Evolutionary conservation across 306 rosid species (phyloP).

Genomic region (Lablab purpureus): DNA sequence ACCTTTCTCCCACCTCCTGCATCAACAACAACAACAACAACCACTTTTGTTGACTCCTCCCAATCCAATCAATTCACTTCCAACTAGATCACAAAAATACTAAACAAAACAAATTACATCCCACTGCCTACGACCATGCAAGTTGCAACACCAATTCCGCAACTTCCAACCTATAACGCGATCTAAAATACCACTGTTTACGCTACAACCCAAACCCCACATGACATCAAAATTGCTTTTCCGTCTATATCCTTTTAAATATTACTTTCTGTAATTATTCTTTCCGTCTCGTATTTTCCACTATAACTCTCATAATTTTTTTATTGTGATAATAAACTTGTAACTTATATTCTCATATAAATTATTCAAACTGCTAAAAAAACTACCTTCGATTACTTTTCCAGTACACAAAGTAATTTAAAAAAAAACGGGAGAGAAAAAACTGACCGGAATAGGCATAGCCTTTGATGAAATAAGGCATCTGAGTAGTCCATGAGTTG

Average conservation of each 20-base stretch:
- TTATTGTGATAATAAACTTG: no score
- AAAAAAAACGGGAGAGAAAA: not conserved
- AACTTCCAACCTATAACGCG: not conserved
- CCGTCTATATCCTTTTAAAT: no score
- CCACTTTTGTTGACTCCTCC: no score
- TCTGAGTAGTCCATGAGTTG: slow-evolving; percentile 72
- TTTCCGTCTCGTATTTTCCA: not conserved
- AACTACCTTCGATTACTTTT: not conserved
- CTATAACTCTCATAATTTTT: not conserved
- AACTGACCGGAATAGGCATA: slow-evolving; percentile 84
- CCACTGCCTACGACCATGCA: not conserved
- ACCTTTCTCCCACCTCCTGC: slow-evolving; percentile 93
- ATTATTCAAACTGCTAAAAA: no score
- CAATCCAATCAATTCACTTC: not conserved
- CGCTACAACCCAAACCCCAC: not conserved
- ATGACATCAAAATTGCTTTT: no score
- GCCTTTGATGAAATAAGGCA: slow-evolving; percentile 68
- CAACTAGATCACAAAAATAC: not conserved
- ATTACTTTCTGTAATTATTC: no score
- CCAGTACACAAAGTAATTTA: no score
- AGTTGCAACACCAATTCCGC: not conserved
- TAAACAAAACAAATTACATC: not conserved
- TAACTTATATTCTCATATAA: no score
- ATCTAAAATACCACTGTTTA: not conserved
- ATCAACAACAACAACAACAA: not conserved